Evolutionary conservation across 2,329 filamentous ascomycete species (phyloP), one percentile per base, ranked within the genome.

Genomic region (Colletotrichum simmondsii): DNA sequence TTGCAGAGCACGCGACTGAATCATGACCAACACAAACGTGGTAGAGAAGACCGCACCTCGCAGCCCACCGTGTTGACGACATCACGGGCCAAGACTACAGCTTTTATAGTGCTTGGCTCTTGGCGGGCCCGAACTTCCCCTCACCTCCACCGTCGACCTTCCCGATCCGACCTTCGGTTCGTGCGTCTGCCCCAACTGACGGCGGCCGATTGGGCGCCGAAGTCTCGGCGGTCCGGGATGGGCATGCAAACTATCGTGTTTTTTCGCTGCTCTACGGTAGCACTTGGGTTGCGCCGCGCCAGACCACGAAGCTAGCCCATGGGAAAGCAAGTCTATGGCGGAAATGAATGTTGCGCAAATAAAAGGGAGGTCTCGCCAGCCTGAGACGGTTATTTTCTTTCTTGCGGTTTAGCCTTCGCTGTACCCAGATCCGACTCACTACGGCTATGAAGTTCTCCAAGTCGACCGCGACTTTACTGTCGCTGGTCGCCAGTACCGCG

Each of bases 391-490:
- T n/a, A 16, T 8, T 3, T 7, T 14, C 4, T n/a, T 6, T 16
- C 28, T 16, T 14, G 24, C 7, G 32, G 10, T 19, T 7, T n/a
- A 35, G 35, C 22, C 32, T 35, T 11, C 0, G 11, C 19, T 22
- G 30, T 32, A 37, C 56, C 12, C 2, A 16, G 14, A 2, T 53
- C 24, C 16, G 2, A 16, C 24, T 24, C 28, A 16, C 22, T 32
- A 46, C 72, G 68, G 61, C 26, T 4, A 75, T 75, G 74, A 74
- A 73, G 72, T 71, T 75, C 65, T 70, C 62, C 46, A 57, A 49
- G 16, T 16, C 60, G 28, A 61, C 60, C 35, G 57, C 58, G 68
- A 53, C 63, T 68, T 60, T 72, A 32, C 42, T 75, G 63, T 71
- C 73, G 71, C 62, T 75, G 59, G 73, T 60, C 16, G 54, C 71